Base-by-base conservation (phyloP, 345 rosid genomes). In the Arabidopsis suecica region DNA sequence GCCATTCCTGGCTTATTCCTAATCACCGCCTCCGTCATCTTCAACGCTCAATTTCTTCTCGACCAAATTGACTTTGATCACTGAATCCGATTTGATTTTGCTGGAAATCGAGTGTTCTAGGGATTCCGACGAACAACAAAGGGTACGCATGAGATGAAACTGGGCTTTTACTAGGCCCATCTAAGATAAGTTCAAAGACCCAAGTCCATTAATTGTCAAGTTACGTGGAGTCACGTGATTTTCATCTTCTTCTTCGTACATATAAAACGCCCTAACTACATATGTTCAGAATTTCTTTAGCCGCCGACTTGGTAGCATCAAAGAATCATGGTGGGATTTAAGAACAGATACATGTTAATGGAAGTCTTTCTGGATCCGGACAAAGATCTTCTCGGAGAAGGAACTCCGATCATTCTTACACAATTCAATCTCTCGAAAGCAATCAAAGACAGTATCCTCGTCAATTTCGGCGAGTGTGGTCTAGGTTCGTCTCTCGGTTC, bases 1-100 rank as follows among this genome's bases (percentile, higher is more conserved):
- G 87, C 95, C 96, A 91, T 91, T 54, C 98, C 98, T n/a, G 98
- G 93, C 92, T 91, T 94, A 38, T 90, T 94, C 87, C 98, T 88
- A 47, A 94, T 88, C 91, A 86, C 25, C 14, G 97, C 89, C 82
- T 94, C 99, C 85, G 99, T 95, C 99, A 95, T 95, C 79, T 81
- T 78, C 59, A 25, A 22, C 45, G 55, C 30, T 65, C 10, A 38
- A 28, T 28, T 28, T 47, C 53, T 14, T 2, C 57, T 68, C 47
- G 64, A 53, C 37, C 45, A 3, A 40, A 66, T 67, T 59, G 36
- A 55, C 38, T 66, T 51, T 41, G 73, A 13, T 75, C 62, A 50
- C 57, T 40, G 22, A 50, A 41, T 62, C 57, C 9, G 75, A 63
- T 69, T 68, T 38, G 65, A 56, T 55, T 70, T 58, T 58, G 61